A percentile compares a stretch with the other conserved stretches of the same genome.
These are phyloP conservation scores for Xylariales sp. DNA, from an alignment of 2,329 filamentous ascomycete species.

Conservation along the genomic window DNA sequence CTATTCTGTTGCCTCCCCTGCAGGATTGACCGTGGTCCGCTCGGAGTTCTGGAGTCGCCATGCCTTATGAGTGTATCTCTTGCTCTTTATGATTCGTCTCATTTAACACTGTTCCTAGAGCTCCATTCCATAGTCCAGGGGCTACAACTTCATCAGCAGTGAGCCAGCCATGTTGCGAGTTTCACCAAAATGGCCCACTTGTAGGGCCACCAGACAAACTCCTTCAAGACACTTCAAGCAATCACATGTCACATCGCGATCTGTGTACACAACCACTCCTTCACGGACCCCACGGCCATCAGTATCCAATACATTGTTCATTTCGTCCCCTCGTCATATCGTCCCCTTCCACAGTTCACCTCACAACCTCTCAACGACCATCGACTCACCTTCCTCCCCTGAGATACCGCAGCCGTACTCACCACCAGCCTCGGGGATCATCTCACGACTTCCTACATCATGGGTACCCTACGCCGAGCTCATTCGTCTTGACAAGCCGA, in stretches of 20 bases:
- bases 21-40: too few relatives aligned
- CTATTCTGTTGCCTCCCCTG: too few relatives aligned
- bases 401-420: conserved; percentile 42
- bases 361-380: conserved; percentile 10
- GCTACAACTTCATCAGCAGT: too few relatives aligned
- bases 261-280: neutral
- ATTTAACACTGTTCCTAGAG: too few relatives aligned
- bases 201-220: conserved; percentile 1
- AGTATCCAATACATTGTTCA: neutral
- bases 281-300: neutral
- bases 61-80: too few relatives aligned
- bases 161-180: neutral
- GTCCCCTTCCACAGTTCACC: conserved; percentile 7
- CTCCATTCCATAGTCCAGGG: too few relatives aligned
- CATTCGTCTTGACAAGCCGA: conserved; percentile 74
- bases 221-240: neutral
- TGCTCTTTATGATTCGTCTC: too few relatives aligned
- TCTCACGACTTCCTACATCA: conserved; percentile 63
- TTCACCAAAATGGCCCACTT: neutral
- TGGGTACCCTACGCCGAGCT: conserved; percentile 80
- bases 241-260: neutral
- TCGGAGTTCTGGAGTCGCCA: too few relatives aligned
- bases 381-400: conserved; percentile 17
- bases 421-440: conserved; percentile 66
- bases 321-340: conserved; percentile 7